These are phyloP conservation scores for Amphichorda felina DNA, from an alignment of 2,329 filamentous ascomycete genomes.

Conservation along the genomic window DNA sequence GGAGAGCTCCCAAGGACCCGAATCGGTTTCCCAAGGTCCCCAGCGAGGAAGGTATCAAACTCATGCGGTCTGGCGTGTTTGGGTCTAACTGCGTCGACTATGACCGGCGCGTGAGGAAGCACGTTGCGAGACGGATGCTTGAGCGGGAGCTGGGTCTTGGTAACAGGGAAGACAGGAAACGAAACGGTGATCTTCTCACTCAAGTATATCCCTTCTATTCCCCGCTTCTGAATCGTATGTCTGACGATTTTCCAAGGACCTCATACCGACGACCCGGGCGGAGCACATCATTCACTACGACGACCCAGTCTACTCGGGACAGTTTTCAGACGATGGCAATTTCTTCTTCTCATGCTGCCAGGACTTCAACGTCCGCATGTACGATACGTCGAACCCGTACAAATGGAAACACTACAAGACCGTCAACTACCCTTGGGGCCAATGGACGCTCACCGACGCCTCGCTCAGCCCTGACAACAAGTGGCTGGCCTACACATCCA, in stretches of 20 bases:
- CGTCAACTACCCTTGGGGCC: slow-evolving; percentile 70
- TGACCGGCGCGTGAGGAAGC: slow-evolving; percentile 40
- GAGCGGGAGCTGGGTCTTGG: slow-evolving; percentile 73
- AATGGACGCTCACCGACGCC: slow-evolving; percentile 95
- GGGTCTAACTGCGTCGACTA: slow-evolving; percentile 45
- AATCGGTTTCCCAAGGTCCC: slow-evolving; percentile 72
- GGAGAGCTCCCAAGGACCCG: slow-evolving; percentile 29
- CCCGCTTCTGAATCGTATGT: no score
- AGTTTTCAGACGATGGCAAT: slow-evolving; percentile 94
- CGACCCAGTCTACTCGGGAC: slow-evolving; percentile 80
- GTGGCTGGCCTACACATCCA: slow-evolving; percentile 85
- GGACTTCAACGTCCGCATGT: slow-evolving; percentile 92
- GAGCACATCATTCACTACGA: slow-evolving; percentile 86
- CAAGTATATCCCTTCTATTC: slow-evolving; percentile 37
- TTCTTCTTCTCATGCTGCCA: slow-evolving; percentile 92
- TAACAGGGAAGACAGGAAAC: slow-evolving; percentile 41
- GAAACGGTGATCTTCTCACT: slow-evolving; percentile 54
- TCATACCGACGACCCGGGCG: slow-evolving; percentile 66
- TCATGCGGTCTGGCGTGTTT: slow-evolving; percentile 78
- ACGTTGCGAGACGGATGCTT: slow-evolving; percentile 59
- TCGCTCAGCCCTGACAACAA: slow-evolving; percentile 84
- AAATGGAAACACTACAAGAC: slow-evolving; percentile 95
- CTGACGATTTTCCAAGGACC: slow-evolving; percentile 18
- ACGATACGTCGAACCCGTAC: slow-evolving; percentile 92
- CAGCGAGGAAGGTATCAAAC: slow-evolving; percentile 58